These are phyloP conservation scores for Plasmodium coatneyi DNA, from an alignment of 169 alveolate genomes.

Conservation along the genomic window DNA sequence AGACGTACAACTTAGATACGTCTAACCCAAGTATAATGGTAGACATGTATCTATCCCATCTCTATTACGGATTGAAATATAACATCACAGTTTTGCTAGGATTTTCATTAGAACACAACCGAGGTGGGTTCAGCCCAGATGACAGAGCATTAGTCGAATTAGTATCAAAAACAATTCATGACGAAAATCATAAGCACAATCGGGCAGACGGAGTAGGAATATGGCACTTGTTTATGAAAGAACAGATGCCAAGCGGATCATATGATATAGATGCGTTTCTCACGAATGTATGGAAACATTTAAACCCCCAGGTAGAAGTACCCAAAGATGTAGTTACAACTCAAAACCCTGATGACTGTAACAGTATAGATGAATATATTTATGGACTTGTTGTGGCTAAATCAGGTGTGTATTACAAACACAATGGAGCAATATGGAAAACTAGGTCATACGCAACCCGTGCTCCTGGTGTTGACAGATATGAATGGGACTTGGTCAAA, in stretches of 20 bases:
- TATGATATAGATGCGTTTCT: slow-evolving; percentile 25
- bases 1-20: slow-evolving; percentile 55
- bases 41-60: slow-evolving; percentile 61
- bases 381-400: slow-evolving; percentile 33
- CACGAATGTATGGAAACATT: slow-evolving; percentile 28
- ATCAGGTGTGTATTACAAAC: slow-evolving; percentile 24
- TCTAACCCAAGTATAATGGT: slow-evolving; percentile 36
- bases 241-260: slow-evolving; percentile 36
- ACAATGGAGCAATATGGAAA: slow-evolving; percentile 53
- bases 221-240: slow-evolving; percentile 65
- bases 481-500: slow-evolving; percentile 62
- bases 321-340: slow-evolving; percentile 30
- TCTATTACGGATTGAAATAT: slow-evolving; percentile 49
- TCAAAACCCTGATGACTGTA: slow-evolving; percentile 46
- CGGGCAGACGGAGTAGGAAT: slow-evolving; percentile 58
- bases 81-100: slow-evolving; percentile 38
- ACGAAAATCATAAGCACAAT: slow-evolving; percentile 22
- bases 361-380: slow-evolving; percentile 38
- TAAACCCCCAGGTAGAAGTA: slow-evolving; percentile 24
- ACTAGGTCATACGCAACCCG: slow-evolving; percentile 43
- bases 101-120: slow-evolving; percentile 44
- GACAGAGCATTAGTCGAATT: slow-evolving; percentile 27
- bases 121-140: slow-evolving; percentile 69
- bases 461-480: slow-evolving; percentile 66
- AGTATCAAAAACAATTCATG: slow-evolving; percentile 52